Evolutionary conservation across 208 protist genomes (phyloP), one percentile per base, ranked within the genome.

Genomic region (Trypanosoma platydactyli): DNA sequence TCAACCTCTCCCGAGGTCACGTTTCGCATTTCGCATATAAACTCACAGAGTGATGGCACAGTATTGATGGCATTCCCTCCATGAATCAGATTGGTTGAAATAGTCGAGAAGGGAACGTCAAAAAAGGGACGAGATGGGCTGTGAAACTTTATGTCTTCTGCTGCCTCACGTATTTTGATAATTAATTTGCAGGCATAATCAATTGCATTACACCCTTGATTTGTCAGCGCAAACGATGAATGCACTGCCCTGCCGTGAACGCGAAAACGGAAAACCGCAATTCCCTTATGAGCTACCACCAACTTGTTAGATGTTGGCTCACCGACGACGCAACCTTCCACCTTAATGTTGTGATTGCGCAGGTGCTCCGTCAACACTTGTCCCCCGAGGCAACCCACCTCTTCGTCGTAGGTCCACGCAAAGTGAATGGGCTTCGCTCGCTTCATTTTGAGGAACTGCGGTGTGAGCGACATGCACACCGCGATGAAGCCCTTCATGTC

Each of bases 401-500:
- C 72, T 44, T 83, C 75, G 35, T 83, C 73, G 68, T 81, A 80
- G 13, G 71, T 77, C 68, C 68, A 91, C 5, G 74, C 81, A 59
- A 83, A 71, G 53, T 84, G 68, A 30, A 86, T 66, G n/a, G 76
- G 73, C 16, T 76, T 76, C 20, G 56, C 53, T 22, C 73, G 74
- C 56, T 55, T 66, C 78, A 84, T 76, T 30, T 77, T 73, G 30
- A 84, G 50, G 4, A 82, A 51, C 55, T 86, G 49, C 0, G 71
- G 77, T 15, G 76, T 76, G 16, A 83, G 71, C 0, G 71, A 80
- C 76, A 87, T 84, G 51, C 74, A 76, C 16, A 83, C 82, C 0
- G 76, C 76, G 41, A 84, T 76, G 51, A 85, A 84, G 13, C 74
- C 76, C 64, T 84, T 91, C 76, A 82, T 81, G 51, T 88, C 79